Base-by-base conservation (phyloP, 768 basidiomycete species). In the Boletus sp. region DNA sequence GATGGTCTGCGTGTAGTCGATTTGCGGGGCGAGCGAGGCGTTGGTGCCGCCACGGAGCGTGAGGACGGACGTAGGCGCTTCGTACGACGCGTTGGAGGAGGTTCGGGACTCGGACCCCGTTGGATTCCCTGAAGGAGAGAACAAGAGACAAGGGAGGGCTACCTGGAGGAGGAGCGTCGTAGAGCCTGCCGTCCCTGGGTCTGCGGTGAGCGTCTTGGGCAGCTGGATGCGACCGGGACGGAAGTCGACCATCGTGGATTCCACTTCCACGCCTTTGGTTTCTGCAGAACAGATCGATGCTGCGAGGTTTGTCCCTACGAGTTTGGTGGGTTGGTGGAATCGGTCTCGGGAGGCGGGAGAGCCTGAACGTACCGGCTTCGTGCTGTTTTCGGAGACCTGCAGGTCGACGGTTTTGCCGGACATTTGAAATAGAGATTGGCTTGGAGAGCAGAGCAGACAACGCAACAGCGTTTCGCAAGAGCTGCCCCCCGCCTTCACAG, bases 301-400 rank as follows among this genome's bases (percentile, higher is more conserved):
- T 30, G 83, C 86, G 12, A 91, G 81, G 44, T 83, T 77, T 37
- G 90, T 73, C 3, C 90, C 89, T 90, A 57, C 15, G 30, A 1
- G 32, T 32, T 11, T 14, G 9, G 2, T 15, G 7, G 3, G 35
- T 20, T 24, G 15, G 20, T 9, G 20, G 18, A 53, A 32, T 53
- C 2, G 24, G 24, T 18, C 11, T 33, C 28, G 2, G 15, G 14
- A 11, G 41, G 15, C 44, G 20, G 8, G 41, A n/a, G 4, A 3
- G 15, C 15, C 7, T 7, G 28, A 18, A 63, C 55, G 24, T 40
- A 83, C 88, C 89, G 61, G 85, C 81, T 48, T 82, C 81, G 68
- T 92, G 90, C 64, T 92, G 89, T 47, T 81, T 83, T 65, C 81
- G 87, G 37, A 92, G 73, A 1, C 89, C 90, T 15, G 87, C 84